phyloP scores from a whole-genome alignment of 306 rosid species.

The Abrus precatorius region DNA sequence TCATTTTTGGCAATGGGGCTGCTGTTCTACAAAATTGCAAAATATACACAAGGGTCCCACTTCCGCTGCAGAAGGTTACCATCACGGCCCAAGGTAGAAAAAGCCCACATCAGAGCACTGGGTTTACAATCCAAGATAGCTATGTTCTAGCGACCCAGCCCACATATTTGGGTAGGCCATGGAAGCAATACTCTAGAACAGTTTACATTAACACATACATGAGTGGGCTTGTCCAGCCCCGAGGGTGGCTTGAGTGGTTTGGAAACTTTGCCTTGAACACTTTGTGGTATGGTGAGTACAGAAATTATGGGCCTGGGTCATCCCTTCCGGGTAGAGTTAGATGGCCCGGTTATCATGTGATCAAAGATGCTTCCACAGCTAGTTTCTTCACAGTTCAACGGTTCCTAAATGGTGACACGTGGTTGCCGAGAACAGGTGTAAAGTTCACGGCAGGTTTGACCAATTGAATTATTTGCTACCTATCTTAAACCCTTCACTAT shows the following conservation, averaged over 20 bases:
- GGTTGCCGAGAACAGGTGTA: conserved; percentile 80
- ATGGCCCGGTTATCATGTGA: conserved; percentile 82
- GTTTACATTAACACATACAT: conserved; percentile 78
- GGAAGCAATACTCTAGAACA: conserved; percentile 80
- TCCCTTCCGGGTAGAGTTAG: conserved; percentile 52
- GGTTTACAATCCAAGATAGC: conserved; percentile 78
- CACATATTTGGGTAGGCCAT: conserved; percentile 80
- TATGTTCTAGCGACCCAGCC: conserved; percentile 75
- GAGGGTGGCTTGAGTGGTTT: conserved; percentile 90
- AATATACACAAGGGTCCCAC: conserved; percentile 79
- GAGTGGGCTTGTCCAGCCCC: conserved; percentile 78
- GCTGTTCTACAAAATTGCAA: conserved; percentile 83
- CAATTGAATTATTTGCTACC: conserved; percentile 32
- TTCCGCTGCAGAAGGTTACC: conserved; percentile 79
- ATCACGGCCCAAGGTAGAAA: conserved; percentile 89
- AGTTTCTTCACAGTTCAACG: conserved; percentile 61
- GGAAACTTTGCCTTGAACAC: conserved; percentile 81
- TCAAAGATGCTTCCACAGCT: conserved; percentile 60
- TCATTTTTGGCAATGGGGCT: conserved; percentile 88
- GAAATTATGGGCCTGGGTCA: conserved; percentile 76
- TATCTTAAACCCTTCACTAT: not conserved
- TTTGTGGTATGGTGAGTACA: conserved; percentile 89
- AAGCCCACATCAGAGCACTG: conserved; percentile 82
- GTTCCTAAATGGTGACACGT: conserved; percentile 64
- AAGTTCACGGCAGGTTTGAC: conserved; percentile 66